These are phyloP conservation scores for Acanthochlamys bracteata DNA, from an alignment of 106 monocot genomes.

Conservation along the genomic window DNA sequence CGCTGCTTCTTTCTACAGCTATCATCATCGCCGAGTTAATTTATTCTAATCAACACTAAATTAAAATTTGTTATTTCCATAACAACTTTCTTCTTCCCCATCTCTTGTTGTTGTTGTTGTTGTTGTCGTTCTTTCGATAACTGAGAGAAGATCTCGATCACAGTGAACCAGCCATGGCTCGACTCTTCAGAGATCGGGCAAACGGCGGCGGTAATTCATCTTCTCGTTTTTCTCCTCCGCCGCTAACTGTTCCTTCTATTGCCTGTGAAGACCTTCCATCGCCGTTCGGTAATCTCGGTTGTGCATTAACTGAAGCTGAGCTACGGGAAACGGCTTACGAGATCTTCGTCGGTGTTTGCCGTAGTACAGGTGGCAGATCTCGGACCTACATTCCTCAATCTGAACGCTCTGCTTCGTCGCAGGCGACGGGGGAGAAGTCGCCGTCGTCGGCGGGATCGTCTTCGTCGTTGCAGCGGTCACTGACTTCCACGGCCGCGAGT, in stretches of 20 bases:
- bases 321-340: constrained; percentile 26
- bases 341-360: constrained; percentile 27
- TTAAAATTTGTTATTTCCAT: too few relatives aligned
- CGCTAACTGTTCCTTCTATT: neutral
- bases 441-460: constrained; percentile 10
- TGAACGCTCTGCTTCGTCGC: constrained; percentile 8
- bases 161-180: constrained; percentile 19
- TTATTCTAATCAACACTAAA: neutral
- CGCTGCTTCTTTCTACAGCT: neutral
- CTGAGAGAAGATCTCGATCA: too few relatives aligned
- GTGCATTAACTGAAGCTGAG: constrained; percentile 10
- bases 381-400: constrained; percentile 21
- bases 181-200: constrained; percentile 40
- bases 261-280: constrained; percentile 9
- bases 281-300: constrained; percentile 19
- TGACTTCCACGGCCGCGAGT: constrained; percentile 33
- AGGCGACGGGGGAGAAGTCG: constrained; percentile 14
- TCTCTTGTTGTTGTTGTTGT: too few relatives aligned
- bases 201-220: constrained; percentile 1
- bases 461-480: constrained; percentile 40
- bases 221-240: neutral
- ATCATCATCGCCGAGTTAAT: neutral
- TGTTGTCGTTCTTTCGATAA: too few relatives aligned
- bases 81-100: too few relatives aligned
- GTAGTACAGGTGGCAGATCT: constrained; percentile 19